Evolutionary conservation across 768 basidiomycete species (phyloP), one percentile per base, ranked within the genome.

Genomic region (Sarcomyxa edulis): DNA sequence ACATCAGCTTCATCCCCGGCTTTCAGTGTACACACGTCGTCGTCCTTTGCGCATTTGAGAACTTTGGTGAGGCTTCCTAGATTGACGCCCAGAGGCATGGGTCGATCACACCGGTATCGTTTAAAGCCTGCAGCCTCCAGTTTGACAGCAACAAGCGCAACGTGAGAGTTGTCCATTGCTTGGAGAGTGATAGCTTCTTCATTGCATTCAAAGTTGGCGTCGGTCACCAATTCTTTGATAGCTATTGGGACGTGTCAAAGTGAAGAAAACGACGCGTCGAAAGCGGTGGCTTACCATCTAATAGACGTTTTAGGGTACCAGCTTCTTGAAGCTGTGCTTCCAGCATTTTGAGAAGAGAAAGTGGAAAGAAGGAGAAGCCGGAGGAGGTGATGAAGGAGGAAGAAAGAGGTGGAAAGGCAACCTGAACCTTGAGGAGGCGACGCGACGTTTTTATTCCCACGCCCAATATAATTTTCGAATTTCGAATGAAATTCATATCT

Each of bases 91-190:
- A 94, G 74, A 0, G 88, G 86, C 76, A 98, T 89, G 23, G 94
- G 88, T 5, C 93, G 78, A 63, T 99, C 96, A 57, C 95, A 98
- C 48, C 96, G 84, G 63, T 84, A 99, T 37, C 72, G 68, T 50
- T 78, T 73, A 74, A 99, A 98, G 22, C 89, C 90, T 0, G 74
- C 66, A 1, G 79, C 76, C 27, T 83, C 66, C 21, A 99, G 75
- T 45, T 84, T 76, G 32, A 96, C 91, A 6, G 90, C 69, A 27
- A 99, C 95, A 48, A 98, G 86, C 1, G 95, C 96, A 53, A 99
- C 95, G 62, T 98, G 95, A 2, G 95, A 96, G 74, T 97, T 98
- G 69, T 98, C 96, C 95, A 98, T 99, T 3, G 95, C 96, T 69
- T 98, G 95, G 4, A 99, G 76, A 39, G 78, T 78, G 50, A 99